Base-by-base conservation (phyloP, 345 rosid genomes). In the Eucalyptus albens region DNA sequence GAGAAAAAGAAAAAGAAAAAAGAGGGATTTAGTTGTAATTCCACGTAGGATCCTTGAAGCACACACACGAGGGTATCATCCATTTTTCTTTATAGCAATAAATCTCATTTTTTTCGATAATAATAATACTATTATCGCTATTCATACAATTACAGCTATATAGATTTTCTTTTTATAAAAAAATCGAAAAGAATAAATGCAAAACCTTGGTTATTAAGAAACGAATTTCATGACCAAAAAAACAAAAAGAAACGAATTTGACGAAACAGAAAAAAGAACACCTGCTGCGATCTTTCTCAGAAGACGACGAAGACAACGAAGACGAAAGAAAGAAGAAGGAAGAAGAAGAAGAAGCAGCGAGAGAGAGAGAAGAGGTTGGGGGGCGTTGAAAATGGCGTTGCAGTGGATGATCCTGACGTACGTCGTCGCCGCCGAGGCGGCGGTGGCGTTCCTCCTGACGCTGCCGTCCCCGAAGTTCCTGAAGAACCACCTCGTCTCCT, bases 391-490 rank as follows among this genome's bases (percentile, higher is more conserved):
- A 65, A 97, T 97, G 98, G 99, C 94, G 91, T 91, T 97, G 93
- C 99, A 97, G 92, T 97, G 99, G 99, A 90, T 94, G 93, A 94
- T 97, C 65, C 92, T 97, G 86, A 88, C 98, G 87, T 97, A 95
- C 93, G 92, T 94, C 86, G 99, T 94, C 86, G 98, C 97, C 22
- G 96, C 94, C 10, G 99, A 97, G 94, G 97, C 92, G 4, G 98
- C 88, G 12, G 4, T 95, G 50, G 98, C 95, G 37, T 45, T 93
- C 83, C 89, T 97, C 90, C 86, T 97, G 91, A 97, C 97, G 5
- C 47, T 96, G 72, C 99, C 99, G 45, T 94, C 96, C 56, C 99
- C 99, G 8, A 96, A 94, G 94, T 91, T 92, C 50, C 62, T 97
- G 85, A 97, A 95, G 94, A 87, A 92, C 90, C 94, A 95, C 13